Evolutionary conservation across 2,329 filamentous ascomycete species (phyloP).

Genomic region (Arthrobotrys musiformis): DNA sequence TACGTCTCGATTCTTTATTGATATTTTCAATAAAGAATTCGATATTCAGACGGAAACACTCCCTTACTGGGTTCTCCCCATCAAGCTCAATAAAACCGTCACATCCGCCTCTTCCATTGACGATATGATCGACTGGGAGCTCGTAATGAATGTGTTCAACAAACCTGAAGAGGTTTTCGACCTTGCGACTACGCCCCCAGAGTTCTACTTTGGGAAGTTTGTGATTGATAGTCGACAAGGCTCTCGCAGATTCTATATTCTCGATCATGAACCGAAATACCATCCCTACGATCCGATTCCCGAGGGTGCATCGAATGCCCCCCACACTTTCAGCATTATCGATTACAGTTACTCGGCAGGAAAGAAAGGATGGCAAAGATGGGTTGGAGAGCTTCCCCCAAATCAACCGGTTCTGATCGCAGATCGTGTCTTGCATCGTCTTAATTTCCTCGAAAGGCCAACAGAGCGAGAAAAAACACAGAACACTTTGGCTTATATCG

Average conservation of each 20-base stretch:
- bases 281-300: constrained; percentile 75
- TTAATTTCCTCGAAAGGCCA: constrained; percentile 81
- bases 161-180: constrained; percentile 63
- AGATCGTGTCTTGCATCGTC: constrained; percentile 77
- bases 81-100: constrained; percentile 58
- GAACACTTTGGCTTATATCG: constrained; percentile 72
- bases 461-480: constrained; percentile 67
- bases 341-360: constrained; percentile 85
- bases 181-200: constrained; percentile 63
- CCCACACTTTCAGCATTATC: constrained; percentile 73
- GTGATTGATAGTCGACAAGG: constrained; percentile 71
- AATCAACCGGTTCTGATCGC: constrained; percentile 85
- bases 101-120: constrained; percentile 43
- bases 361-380: constrained; percentile 68
- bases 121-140: constrained; percentile 71
- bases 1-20: constrained; percentile 79
- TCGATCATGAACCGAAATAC: constrained; percentile 69
- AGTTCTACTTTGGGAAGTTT: constrained; percentile 69
- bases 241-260: constrained; percentile 71
- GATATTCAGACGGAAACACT: constrained; percentile 72
- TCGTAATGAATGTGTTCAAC: constrained; percentile 65
- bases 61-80: constrained; percentile 84
- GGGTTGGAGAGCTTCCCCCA: constrained; percentile 68
- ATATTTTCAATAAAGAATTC: constrained; percentile 90
- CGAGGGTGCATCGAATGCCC: constrained; percentile 66